Evolutionary conservation across 129 eudicot species (phyloP).

Genomic region (Mikania micrantha): DNA sequence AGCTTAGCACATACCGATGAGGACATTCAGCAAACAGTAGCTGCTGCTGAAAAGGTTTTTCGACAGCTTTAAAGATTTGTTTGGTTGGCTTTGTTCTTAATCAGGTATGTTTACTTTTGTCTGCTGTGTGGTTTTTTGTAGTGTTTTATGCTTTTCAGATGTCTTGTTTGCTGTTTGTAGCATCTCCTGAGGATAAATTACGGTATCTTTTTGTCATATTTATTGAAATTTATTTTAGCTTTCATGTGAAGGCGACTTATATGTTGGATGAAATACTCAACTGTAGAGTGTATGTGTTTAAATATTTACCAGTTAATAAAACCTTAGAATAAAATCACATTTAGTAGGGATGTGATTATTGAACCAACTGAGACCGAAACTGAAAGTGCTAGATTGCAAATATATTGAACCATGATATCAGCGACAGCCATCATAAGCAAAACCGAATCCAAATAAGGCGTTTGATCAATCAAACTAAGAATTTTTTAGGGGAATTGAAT

Average conservation of each 20-base stretch:
- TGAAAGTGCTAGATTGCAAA: too few species aligned
- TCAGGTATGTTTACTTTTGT: constrained; percentile 26
- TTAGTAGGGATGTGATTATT: background rate
- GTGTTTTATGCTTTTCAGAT: background rate
- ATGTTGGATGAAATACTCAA: background rate
- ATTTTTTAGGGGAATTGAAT: too few species aligned
- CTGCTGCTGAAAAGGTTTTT: constrained; percentile 86
- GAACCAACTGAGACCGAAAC: too few species aligned
- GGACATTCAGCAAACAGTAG: constrained; percentile 79
- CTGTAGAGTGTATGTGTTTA: background rate
- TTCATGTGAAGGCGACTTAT: background rate
- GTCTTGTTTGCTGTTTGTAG: background rate
- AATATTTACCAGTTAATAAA: background rate
- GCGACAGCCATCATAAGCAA: too few species aligned
- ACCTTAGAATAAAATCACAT: background rate
- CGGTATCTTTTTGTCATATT: background rate
- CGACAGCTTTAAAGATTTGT: constrained; percentile 36
- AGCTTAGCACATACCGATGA: constrained; percentile 66
- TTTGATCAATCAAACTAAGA: too few species aligned
- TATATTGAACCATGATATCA: too few species aligned
- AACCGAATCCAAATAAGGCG: too few species aligned
- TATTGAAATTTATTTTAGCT: background rate
- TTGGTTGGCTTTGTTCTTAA: constrained; percentile 17
- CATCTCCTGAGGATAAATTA: background rate
- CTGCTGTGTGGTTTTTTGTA: constrained; percentile 3